phyloP scores from a whole-genome alignment of 495 filamentous ascomycete genomes.

The Talaromyces thailandensis region DNA sequence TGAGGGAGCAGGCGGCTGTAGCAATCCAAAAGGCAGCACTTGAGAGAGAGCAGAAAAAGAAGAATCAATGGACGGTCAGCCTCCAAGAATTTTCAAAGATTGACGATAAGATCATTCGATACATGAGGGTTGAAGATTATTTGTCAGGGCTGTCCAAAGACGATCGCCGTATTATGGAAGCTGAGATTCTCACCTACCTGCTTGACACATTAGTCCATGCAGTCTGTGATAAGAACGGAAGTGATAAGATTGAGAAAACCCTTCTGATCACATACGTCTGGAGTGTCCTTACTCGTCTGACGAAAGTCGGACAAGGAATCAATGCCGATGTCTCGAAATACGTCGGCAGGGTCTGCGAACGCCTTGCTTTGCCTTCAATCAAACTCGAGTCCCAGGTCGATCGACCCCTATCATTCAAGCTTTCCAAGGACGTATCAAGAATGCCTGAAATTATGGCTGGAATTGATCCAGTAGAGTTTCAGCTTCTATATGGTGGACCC shows the following conservation, averaged over 20 bases:
- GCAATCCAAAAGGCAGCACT: not conserved
- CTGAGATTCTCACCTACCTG: slow-evolving; percentile 39
- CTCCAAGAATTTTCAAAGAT: slow-evolving; percentile 19
- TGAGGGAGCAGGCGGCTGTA: not conserved
- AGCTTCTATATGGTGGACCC: slow-evolving; percentile 57
- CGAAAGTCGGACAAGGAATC: slow-evolving; percentile 13
- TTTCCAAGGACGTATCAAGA: slow-evolving; percentile 11
- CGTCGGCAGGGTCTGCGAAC: slow-evolving; percentile 16
- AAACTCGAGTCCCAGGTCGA: slow-evolving; percentile 1
- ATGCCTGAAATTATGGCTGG: slow-evolving; percentile 13
- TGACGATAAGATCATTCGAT: slow-evolving; percentile 21
- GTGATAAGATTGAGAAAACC: not conserved
- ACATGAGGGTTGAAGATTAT: slow-evolving; percentile 36
- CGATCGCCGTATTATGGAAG: slow-evolving; percentile 6
- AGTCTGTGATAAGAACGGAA: not conserved
- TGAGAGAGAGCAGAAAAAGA: not conserved
- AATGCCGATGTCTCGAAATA: slow-evolving; percentile 15
- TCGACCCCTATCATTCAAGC: slow-evolving; percentile 25
- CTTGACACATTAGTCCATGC: slow-evolving; percentile 28
- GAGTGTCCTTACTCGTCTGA: slow-evolving; percentile 11
- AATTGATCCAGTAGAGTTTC: slow-evolving; percentile 42
- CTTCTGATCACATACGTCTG: slow-evolving; percentile 11
- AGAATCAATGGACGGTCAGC: not conserved
- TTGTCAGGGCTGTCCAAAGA: slow-evolving; percentile 17
- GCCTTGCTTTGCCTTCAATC: slow-evolving; percentile 16